Conservation (phyloP, 2,329 filamentous ascomycete species). For the Penicillium brevicompactum region DNA sequence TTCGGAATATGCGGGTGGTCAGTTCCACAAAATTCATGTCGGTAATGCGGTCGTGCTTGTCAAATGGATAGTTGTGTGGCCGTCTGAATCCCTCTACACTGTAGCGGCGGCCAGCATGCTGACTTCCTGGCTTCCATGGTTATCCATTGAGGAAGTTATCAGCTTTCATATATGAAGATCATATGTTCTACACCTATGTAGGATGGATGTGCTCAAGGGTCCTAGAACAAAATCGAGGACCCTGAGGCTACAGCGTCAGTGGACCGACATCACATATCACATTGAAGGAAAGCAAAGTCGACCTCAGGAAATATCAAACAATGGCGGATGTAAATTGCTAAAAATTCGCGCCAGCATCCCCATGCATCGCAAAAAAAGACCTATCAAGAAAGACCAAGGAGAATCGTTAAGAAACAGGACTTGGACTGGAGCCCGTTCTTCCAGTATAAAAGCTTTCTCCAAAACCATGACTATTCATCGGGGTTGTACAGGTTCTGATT, state of each 20-base stretch:
- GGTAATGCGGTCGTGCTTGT: neutral
- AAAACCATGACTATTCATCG: slow-evolving; percentile 60
- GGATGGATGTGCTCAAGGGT: slow-evolving; percentile 1
- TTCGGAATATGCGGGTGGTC: too few relatives aligned
- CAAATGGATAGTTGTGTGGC: neutral
- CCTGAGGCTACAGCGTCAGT: neutral
- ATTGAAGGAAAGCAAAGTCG: slow-evolving; percentile 19
- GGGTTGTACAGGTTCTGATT: slow-evolving; percentile 85
- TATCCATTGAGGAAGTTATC: neutral
- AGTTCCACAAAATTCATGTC: too few relatives aligned
- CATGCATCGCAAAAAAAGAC: slow-evolving; percentile 33
- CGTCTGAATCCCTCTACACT: neutral
- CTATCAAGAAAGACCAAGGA: slow-evolving; percentile 14
- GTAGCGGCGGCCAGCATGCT: neutral
- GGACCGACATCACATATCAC: neutral
- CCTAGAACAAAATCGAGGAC: slow-evolving; percentile 11
- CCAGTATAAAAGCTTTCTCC: slow-evolving; percentile 11
- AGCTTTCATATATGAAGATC: neutral
- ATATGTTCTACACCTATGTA: neutral
- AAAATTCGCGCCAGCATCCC: slow-evolving; percentile 32
- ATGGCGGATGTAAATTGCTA: slow-evolving; percentile 17
- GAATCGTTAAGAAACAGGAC: slow-evolving; percentile 29
- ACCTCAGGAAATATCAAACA: slow-evolving; percentile 28
- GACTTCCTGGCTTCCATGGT: neutral
- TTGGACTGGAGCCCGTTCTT: slow-evolving; percentile 10